Conservation (phyloP, 108 stramenopile genomes). For the Fragilaria crotonensis region DNA sequence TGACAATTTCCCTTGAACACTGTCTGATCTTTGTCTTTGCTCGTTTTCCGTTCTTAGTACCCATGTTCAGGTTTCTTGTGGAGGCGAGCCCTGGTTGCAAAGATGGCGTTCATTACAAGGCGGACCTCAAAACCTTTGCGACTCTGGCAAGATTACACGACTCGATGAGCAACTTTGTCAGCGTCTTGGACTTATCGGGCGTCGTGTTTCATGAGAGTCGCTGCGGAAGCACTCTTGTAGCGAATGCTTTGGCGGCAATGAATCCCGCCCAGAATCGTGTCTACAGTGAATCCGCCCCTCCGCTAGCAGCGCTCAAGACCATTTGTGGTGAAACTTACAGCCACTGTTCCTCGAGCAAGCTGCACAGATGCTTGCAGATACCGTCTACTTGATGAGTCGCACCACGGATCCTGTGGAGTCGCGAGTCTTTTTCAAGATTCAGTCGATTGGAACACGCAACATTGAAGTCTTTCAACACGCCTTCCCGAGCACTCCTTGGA, state of each 20-base stretch:
- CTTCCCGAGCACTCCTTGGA: conserved; percentile 90
- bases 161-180: too few relatives aligned
- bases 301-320: conserved; percentile 42
- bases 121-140: too few relatives aligned
- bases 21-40: too few relatives aligned
- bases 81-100: conserved; percentile 28
- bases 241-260: conserved; percentile 81
- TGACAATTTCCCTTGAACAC: too few relatives aligned
- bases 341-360: conserved; percentile 12
- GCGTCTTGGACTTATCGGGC: conserved; percentile 57
- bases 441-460: conserved; percentile 63
- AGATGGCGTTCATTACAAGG: too few relatives aligned
- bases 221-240: conserved; percentile 90
- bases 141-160: too few relatives aligned
- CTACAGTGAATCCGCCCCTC: conserved; percentile 80
- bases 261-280: conserved; percentile 69
- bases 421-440: conserved; percentile 92
- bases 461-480: conserved; percentile 65
- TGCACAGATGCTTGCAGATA: conserved; percentile 52
- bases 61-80: conserved; percentile 76
- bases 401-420: conserved; percentile 63
- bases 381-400: conserved; percentile 71
- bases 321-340: conserved; percentile 43
- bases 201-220: conserved; percentile 94
- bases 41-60: too few relatives aligned